These are phyloP conservation scores for Ascochyta clinopodiicola DNA, from an alignment of 2,329 filamentous ascomycete genomes.

Conservation along the genomic window DNA sequence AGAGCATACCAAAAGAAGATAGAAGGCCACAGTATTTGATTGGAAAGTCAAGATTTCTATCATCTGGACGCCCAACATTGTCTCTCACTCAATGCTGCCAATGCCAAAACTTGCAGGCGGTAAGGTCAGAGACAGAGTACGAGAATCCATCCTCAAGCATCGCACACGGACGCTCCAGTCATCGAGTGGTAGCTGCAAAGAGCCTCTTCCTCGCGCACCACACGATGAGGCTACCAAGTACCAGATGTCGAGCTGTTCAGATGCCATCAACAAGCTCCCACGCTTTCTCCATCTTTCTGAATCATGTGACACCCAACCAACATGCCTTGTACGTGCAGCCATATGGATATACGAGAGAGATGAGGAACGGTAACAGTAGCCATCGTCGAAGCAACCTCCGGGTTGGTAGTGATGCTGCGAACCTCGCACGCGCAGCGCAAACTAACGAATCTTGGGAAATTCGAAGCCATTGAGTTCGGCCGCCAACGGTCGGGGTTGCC, in stretches of 20 bases:
- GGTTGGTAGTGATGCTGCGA: not conserved
- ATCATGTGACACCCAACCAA: slow-evolving; percentile 11
- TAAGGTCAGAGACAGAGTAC: slow-evolving; percentile 5
- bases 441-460: not conserved
- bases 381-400: too few relatives aligned
- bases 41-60: too few relatives aligned
- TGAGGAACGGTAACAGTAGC: not conserved
- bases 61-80: not conserved
- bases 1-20: not conserved
- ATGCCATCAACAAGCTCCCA: slow-evolving; percentile 1
- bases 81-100: slow-evolving; percentile 11
- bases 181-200: slow-evolving; percentile 8
- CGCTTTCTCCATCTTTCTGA: slow-evolving; percentile 14
- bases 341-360: not conserved
- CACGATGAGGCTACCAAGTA: slow-evolving; percentile 2
- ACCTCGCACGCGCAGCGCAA: not conserved
- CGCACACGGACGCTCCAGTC: not conserved
- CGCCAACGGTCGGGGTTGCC: not conserved
- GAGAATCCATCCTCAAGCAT: slow-evolving; percentile 7
- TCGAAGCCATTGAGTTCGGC: not conserved
- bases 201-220: slow-evolving; percentile 7
- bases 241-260: slow-evolving; percentile 5
- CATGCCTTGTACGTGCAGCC: not conserved
- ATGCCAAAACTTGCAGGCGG: slow-evolving; percentile 10
- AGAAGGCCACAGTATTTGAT: too few relatives aligned